These are phyloP conservation scores for Heliosperma pusillum DNA, from an alignment of 148 eudicot genomes.

Conservation along the genomic window DNA sequence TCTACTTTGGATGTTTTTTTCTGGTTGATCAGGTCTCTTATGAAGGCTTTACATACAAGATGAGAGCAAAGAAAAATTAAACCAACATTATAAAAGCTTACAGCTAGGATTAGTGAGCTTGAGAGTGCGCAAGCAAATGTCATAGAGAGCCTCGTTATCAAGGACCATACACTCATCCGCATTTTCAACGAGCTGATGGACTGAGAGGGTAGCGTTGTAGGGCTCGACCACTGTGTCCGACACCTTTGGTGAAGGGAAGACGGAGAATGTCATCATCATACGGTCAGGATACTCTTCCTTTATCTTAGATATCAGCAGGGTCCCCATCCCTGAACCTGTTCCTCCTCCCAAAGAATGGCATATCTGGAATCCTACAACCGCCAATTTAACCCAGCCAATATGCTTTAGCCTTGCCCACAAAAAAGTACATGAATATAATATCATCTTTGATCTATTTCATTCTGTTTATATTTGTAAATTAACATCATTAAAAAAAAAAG, in stretches of 20 bases:
- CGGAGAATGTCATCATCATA: constrained; percentile 60
- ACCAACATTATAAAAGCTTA: constrained; percentile 22
- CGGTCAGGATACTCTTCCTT: constrained; percentile 58
- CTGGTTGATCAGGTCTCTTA: too few species aligned
- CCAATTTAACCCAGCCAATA: not conserved
- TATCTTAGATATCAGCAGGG: constrained; percentile 49
- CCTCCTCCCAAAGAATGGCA: constrained; percentile 63
- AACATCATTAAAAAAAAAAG: not conserved
- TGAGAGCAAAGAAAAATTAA: not conserved
- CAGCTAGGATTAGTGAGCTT: constrained; percentile 63
- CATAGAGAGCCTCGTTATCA: constrained; percentile 56
- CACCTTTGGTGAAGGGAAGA: constrained; percentile 57
- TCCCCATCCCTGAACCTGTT: constrained; percentile 61
- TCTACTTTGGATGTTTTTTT: too few species aligned
- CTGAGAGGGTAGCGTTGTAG: constrained; percentile 55
- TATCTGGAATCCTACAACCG: constrained; percentile 48
- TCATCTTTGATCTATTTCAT: too few species aligned
- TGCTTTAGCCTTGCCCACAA: not conserved
- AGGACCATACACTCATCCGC: constrained; percentile 62
- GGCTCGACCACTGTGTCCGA: constrained; percentile 62
- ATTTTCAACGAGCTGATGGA: constrained; percentile 54
- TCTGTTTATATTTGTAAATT: not conserved
- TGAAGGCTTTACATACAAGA: not conserved
- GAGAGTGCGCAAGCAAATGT: constrained; percentile 56
- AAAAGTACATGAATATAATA: not conserved